Percentiles rank a stretch among this genome's conserved stretches.
Evolutionary conservation across 441 rosid genomes (phyloP).

Genomic region (Jatropha podagrica): DNA sequence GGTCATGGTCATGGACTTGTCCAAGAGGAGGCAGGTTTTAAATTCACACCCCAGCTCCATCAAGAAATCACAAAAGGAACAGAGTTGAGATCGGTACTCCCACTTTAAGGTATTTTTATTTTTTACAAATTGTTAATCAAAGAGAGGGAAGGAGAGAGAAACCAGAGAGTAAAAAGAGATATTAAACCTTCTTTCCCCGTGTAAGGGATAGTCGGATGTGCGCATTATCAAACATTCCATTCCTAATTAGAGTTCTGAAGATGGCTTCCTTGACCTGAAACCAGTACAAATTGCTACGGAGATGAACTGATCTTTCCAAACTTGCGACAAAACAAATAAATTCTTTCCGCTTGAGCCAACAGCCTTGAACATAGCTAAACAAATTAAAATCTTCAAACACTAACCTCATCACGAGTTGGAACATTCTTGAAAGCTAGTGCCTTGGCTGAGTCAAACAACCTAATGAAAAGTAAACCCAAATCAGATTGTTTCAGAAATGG

Average conservation of each 20-base stretch:
- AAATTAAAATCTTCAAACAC: conserved; percentile 17
- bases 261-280: conserved; percentile 77
- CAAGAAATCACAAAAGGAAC: too few species aligned
- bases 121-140: background rate
- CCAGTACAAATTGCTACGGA: conserved; percentile 8
- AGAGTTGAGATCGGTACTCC: too few species aligned
- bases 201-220: conserved; percentile 85
- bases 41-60: too few species aligned
- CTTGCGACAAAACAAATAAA: conserved; percentile 2
- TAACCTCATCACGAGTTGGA: conserved; percentile 72
- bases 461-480: conserved; percentile 26
- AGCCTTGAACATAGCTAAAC: background rate
- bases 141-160: background rate
- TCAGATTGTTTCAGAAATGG: conserved; percentile 3
- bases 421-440: conserved; percentile 86
- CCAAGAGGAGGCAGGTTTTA: too few species aligned
- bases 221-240: conserved; percentile 85
- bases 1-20: background rate
- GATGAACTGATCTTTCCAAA: conserved; percentile 9
- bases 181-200: conserved; percentile 78
- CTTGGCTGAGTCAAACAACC: conserved; percentile 88
- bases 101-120: too few species aligned
- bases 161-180: conserved; percentile 14
- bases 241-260: conserved; percentile 70
- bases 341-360: background rate